phyloP scores from a whole-genome alignment of 73 alveolate species.

The Symbiodinium pilosum region DNA sequence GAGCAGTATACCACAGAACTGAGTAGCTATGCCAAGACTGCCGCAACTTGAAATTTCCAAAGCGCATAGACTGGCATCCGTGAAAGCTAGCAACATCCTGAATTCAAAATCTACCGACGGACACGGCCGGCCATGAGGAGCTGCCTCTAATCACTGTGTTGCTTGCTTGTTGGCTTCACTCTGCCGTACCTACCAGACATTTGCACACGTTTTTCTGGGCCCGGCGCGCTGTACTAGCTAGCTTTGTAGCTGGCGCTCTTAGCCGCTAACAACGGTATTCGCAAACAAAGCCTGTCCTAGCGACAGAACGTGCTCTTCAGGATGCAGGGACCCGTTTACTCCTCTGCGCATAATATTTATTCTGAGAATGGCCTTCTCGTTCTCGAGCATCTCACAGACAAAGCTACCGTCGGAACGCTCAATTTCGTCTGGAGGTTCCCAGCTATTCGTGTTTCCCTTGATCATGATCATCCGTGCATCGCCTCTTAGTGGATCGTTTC shows the following conservation, averaged over 20 bases:
- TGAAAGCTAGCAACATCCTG: too few species aligned
- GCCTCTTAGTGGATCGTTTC: constrained; percentile 11
- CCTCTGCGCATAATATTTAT: neutral
- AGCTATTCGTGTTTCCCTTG: constrained; percentile 9
- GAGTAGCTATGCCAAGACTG: too few species aligned
- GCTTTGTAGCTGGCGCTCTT: neutral
- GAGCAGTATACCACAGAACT: too few species aligned
- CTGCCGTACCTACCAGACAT: neutral
- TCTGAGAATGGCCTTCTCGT: neutral
- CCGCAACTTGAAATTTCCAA: too few species aligned
- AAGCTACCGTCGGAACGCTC: neutral
- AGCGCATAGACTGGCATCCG: too few species aligned
- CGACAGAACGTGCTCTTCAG: neutral
- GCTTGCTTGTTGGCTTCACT: too few species aligned
- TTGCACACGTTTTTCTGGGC: neutral
- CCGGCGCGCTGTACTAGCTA: neutral
- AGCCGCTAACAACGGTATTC: neutral
- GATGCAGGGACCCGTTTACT: neutral
- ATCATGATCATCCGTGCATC: constrained; percentile 39
- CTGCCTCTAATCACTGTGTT: too few species aligned
- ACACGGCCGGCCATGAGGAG: too few species aligned
- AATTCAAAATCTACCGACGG: too few species aligned
- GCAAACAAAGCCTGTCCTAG: neutral
- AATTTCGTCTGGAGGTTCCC: neutral
- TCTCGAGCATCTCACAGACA: neutral